Conservation (phyloP, 2,329 filamentous ascomycete species). For the Clonostachys chloroleuca region DNA sequence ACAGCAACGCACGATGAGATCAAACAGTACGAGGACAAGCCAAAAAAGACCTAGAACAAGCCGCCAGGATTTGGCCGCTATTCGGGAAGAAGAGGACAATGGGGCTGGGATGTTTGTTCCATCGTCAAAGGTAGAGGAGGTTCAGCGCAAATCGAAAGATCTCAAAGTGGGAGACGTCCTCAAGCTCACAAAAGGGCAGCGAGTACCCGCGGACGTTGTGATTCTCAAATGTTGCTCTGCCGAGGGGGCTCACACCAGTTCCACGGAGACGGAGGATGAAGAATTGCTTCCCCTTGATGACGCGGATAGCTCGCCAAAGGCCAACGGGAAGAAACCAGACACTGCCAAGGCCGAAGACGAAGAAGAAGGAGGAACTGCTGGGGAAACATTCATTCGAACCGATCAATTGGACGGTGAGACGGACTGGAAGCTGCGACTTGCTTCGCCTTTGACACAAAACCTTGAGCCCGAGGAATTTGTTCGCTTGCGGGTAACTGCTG, state of each 20-base stretch:
- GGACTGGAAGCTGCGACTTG: slow-evolving; percentile 93
- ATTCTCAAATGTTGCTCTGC: slow-evolving; percentile 76
- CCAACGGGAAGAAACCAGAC: slow-evolving; percentile 27
- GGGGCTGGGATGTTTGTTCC: slow-evolving; percentile 34
- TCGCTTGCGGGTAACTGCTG: slow-evolving; percentile 68
- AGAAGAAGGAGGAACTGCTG: slow-evolving; percentile 42
- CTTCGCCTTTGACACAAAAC: slow-evolving; percentile 80
- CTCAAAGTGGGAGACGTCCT: slow-evolving; percentile 94
- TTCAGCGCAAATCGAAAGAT: slow-evolving; percentile 78
- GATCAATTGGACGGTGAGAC: slow-evolving; percentile 98
- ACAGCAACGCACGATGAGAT: slow-evolving; percentile 35
- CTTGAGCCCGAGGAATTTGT: slow-evolving; percentile 69
- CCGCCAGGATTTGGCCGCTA: slow-evolving; percentile 49
- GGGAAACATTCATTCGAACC: slow-evolving; percentile 94
- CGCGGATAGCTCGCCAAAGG: slow-evolving; percentile 19
- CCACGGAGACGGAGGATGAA: slow-evolving; percentile 29
- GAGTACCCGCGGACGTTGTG: slow-evolving; percentile 90
- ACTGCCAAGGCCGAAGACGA: slow-evolving; percentile 14
- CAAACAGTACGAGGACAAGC: slow-evolving; percentile 22
- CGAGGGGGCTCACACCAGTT: slow-evolving; percentile 35
- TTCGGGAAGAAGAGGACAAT: slow-evolving; percentile 64
- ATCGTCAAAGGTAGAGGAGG: slow-evolving; percentile 55
- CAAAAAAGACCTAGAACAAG: slow-evolving; percentile 20
- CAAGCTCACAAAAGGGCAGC: slow-evolving; percentile 85
- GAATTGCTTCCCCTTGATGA: slow-evolving; percentile 34